Conservation (phyloP, 305 asterid genomes). For the Nicotiana rustica region DNA sequence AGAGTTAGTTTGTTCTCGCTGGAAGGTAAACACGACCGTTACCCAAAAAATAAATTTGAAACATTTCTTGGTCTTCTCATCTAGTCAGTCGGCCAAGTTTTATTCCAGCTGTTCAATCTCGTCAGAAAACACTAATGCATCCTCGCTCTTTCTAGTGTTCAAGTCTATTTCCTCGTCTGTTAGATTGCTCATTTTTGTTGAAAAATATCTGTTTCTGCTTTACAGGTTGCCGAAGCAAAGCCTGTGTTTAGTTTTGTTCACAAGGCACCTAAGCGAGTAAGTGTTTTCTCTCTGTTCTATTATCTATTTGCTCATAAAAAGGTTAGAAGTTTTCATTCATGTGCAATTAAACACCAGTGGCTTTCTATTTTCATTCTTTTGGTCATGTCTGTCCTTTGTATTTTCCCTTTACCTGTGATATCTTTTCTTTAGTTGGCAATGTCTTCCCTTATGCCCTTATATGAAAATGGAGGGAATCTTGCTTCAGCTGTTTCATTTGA, state of each 20-base stretch:
- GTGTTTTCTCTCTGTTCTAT: constrained; percentile 34
- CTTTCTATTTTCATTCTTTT: constrained; percentile 19
- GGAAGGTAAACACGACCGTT: constrained; percentile 7
- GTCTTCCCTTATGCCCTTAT: constrained; percentile 5
- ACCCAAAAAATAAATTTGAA: not conserved
- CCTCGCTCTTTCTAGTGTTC: constrained; percentile 1
- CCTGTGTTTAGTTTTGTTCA: constrained; percentile 77
- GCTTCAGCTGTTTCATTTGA: constrained; percentile 1
- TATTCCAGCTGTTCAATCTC: not conserved
- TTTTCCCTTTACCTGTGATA: not conserved
- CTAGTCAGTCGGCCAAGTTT: constrained; percentile 19
- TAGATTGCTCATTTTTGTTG: constrained; percentile 11
- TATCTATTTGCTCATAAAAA: not conserved
- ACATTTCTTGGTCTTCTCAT: constrained; percentile 6
- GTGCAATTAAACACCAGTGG: constrained; percentile 7
- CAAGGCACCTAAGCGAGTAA: constrained; percentile 82
- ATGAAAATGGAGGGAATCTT: not conserved
- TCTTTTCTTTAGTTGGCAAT: not conserved
- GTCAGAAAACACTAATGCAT: not conserved
- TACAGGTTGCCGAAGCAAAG: constrained; percentile 69
- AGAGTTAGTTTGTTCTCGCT: not conserved
- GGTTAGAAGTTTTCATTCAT: not conserved
- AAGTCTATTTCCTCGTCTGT: constrained; percentile 1
- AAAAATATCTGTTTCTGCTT: constrained; percentile 39
- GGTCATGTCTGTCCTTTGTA: not conserved